Conservation (phyloP, 371 early-diverging fungal species). For the Rhizopus arrhizus region DNA sequence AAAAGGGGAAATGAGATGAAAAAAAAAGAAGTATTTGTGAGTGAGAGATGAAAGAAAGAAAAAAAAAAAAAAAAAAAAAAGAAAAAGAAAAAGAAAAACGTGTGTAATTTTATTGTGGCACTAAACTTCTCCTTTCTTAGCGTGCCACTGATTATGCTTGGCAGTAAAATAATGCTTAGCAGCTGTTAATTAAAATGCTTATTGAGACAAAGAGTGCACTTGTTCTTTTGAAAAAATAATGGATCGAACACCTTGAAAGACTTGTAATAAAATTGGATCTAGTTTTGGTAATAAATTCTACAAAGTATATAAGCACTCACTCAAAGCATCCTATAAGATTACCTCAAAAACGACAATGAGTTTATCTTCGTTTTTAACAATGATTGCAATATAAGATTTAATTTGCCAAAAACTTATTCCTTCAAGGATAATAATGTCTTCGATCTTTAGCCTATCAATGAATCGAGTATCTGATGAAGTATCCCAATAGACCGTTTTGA, state of each 20-base stretch:
- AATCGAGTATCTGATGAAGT: slow-evolving; percentile 61
- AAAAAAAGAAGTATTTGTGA: not conserved
- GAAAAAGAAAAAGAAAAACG: slow-evolving; percentile 18
- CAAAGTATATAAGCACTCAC: not conserved
- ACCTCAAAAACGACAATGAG: slow-evolving; percentile 78
- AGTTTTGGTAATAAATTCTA: slow-evolving; percentile 61
- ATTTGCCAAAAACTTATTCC: slow-evolving; percentile 76
- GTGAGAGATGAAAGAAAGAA: slow-evolving; percentile 7
- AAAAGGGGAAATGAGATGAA: not conserved
- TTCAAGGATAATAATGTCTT: slow-evolving; percentile 75
- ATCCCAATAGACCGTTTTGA: slow-evolving; percentile 62
- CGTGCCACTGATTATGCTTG: too few relatives aligned
- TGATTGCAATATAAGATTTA: slow-evolving; percentile 72
- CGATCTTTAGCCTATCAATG: slow-evolving; percentile 64
- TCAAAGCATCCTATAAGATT: slow-evolving; percentile 6
- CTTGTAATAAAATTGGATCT: slow-evolving; percentile 53
- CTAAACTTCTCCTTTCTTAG: not conserved
- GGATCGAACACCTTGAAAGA: slow-evolving; percentile 58
- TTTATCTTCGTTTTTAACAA: slow-evolving; percentile 61
- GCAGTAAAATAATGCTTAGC: not conserved
- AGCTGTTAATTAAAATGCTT: too few relatives aligned
- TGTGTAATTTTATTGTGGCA: slow-evolving; percentile 22
- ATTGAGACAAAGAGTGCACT: too few relatives aligned
- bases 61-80: slow-evolving; percentile 2
- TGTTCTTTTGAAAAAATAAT: slow-evolving; percentile 50